A percentile compares a stretch with the other conserved stretches of the same genome.
Evolutionary conservation across 2,329 filamentous ascomycete species (phyloP).

Genomic region (Fusarium transvaalense): DNA sequence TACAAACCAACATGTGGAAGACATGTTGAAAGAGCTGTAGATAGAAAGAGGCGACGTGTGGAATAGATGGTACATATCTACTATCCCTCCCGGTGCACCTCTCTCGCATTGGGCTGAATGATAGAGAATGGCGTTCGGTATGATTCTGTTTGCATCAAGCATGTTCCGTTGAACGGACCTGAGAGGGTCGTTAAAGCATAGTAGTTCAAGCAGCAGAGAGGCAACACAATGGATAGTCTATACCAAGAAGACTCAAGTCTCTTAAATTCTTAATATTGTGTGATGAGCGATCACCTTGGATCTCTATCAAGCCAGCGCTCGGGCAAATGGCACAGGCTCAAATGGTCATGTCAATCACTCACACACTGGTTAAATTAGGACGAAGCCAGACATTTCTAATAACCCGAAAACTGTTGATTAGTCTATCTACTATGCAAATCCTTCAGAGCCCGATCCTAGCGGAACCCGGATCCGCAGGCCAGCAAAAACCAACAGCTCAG

Average conservation of each 20-base stretch:
- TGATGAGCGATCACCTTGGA: neutral
- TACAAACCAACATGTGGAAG: slow-evolving; percentile 21
- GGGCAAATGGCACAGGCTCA: slow-evolving; percentile 1
- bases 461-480: neutral
- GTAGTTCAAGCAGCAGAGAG: slow-evolving; percentile 16
- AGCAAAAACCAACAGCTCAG: neutral
- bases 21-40: slow-evolving; percentile 37
- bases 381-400: neutral
- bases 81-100: slow-evolving; percentile 13
- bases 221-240: slow-evolving; percentile 25
- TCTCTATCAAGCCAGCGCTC: neutral
- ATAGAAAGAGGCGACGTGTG: slow-evolving; percentile 36
- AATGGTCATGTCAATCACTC: neutral
- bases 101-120: slow-evolving; percentile 20
- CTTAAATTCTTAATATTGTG: neutral
- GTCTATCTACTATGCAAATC: neutral
- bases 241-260: neutral
- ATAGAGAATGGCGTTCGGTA: slow-evolving; percentile 35
- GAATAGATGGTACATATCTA: slow-evolving; percentile 36
- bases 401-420: neutral
- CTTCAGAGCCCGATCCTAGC: neutral
- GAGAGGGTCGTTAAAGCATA: slow-evolving; percentile 9
- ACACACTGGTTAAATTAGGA: neutral
- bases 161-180: slow-evolving; percentile 28
- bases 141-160: slow-evolving; percentile 31